Base-by-base conservation (phyloP, 495 filamentous ascomycete species). In the Sabuloglossum arenarium region DNA sequence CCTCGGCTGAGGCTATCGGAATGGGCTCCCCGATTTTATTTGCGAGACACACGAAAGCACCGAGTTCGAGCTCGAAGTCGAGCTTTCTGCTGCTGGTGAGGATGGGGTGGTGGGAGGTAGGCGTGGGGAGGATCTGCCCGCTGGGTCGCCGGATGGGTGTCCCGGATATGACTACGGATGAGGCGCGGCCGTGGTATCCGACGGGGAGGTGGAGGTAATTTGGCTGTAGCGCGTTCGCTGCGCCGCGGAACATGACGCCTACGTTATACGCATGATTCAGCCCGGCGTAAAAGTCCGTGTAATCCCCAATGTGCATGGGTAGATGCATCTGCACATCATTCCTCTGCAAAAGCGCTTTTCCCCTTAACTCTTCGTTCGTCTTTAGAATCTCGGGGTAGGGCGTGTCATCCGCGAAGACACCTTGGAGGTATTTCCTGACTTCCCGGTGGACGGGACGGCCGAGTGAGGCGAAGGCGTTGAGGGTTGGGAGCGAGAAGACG, bases 241-340 rank as follows among this genome's bases (percentile, higher is more conserved):
- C 75, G 0, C 87, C 88, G n/a, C 89, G 81, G 72, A 95, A 91
- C 54, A 96, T 70, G 24, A 75, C 73, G 0, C 86, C 82, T n/a
- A 84, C 75, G 56, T 85, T 83, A 70, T 79, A 83, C 39, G 90
- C 90, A 68, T 97, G 90, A 63, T 94, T 81, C 54, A 81, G 68
- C 27, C 90, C 90, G 28, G 84, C 90, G 69, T 87, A 97, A 72
- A 97, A 97, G 69, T 97, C 90, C 12, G 90, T 93, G 68, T 97
- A 97, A 65, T 96, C 88, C n/a, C 86, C 85, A 55, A 95, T 88
- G 31, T 75, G 73, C 79, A 97, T 80, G 5, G 90, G 90, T 14
- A 96, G 65, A 57, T 94, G 85, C 65, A 78, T 84, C 55, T 70
- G 76, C 25, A 88, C 80, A 3, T 74, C 66, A 9, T 74, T 71